Conservation (phyloP, 129 eudicot species). For the Tagetes patula region DNA sequence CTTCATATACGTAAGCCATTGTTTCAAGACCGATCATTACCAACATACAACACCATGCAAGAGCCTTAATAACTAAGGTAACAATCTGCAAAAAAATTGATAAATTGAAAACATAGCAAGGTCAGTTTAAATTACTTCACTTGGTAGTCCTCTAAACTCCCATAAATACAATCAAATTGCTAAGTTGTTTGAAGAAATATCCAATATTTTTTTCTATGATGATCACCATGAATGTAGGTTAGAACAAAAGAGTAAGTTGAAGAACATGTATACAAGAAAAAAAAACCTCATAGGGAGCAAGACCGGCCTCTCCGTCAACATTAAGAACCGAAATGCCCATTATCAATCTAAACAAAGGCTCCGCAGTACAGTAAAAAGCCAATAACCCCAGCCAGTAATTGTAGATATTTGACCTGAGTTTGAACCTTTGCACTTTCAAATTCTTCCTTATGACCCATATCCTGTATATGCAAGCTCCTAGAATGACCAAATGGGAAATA, state of each 20-base stretch:
- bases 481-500: conserved; percentile 65
- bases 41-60: conserved; percentile 79
- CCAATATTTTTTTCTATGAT: background rate
- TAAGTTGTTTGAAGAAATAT: background rate
- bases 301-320: conserved; percentile 65
- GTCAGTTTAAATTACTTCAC: background rate
- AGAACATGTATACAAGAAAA: conserved; percentile 8
- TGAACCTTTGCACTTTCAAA: conserved; percentile 57
- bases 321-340: conserved; percentile 70
- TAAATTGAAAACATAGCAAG: background rate
- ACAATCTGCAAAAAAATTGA: conserved; percentile 48
- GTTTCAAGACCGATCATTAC: conserved; percentile 73
- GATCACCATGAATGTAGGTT: conserved; percentile 2
- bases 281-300: conserved; percentile 83
- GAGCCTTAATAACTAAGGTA: conserved; percentile 66
- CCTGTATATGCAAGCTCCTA: conserved; percentile 64
- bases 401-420: conserved; percentile 63
- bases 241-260: background rate
- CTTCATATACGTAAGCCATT: conserved; percentile 66
- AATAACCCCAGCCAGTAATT: conserved; percentile 63
- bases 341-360: conserved; percentile 75
- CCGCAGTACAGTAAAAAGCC: conserved; percentile 68
- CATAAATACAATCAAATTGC: background rate
- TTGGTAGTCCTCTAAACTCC: background rate
- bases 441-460: conserved; percentile 62